Percentiles rank a stretch among this genome's conserved stretches.
Conservation (phyloP, 306 rosid genomes). For the Amphicarpaea edgeworthii region DNA sequence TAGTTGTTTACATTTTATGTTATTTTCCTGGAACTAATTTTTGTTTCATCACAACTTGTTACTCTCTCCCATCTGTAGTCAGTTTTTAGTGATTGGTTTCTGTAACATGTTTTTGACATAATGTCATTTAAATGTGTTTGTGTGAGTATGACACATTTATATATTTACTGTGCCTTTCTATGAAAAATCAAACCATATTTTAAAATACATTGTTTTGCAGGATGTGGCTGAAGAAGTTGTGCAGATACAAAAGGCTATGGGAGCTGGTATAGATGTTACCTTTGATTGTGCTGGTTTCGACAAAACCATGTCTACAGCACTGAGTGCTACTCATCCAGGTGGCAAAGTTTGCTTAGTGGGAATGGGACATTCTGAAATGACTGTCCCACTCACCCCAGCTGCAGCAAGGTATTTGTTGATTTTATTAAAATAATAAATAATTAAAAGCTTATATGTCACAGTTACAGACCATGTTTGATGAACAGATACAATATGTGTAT, state of each 20-base stretch:
- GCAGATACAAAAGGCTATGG: conserved; percentile 69
- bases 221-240: conserved; percentile 71
- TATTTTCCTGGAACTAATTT: conserved; percentile 1
- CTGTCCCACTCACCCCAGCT: conserved; percentile 82
- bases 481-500: neutral
- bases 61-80: neutral
- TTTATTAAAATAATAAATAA: neutral
- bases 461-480: neutral
- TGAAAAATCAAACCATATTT: conserved; percentile 17
- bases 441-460: neutral
- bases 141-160: neutral
- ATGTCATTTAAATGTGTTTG: neutral
- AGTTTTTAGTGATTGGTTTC: conserved; percentile 28
- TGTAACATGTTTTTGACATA: neutral
- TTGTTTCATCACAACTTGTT: conserved; percentile 6
- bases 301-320: conserved; percentile 89
- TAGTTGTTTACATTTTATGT: conserved; percentile 18
- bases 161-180: conserved; percentile 14
- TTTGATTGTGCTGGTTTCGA: conserved; percentile 90
- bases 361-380: conserved; percentile 84
- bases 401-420: conserved; percentile 67
- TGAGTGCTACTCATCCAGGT: conserved; percentile 76
- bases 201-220: conserved; percentile 48
- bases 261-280: conserved; percentile 62
- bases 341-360: conserved; percentile 94